Conservation (phyloP, 1,139 yeast genomes). For the Starmera stellimalicola region DNA sequence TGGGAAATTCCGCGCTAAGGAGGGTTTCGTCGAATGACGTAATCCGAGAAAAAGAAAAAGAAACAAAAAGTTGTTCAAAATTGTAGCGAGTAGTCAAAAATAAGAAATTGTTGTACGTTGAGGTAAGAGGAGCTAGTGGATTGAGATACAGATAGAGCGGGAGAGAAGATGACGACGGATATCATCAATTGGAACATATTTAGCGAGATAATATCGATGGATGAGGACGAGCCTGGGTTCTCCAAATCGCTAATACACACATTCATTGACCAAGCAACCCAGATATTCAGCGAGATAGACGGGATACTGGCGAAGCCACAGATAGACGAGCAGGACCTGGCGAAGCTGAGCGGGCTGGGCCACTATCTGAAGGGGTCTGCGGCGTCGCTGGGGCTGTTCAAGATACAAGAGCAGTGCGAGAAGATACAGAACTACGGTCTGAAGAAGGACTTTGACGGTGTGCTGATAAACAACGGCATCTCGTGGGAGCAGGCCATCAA, state of each 20-base stretch:
- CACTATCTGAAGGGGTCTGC: slow-evolving; percentile 95
- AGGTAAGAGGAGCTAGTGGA: too few species aligned
- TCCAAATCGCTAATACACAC: slow-evolving; percentile 68
- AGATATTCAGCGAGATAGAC: slow-evolving; percentile 68
- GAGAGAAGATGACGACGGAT: slow-evolving; percentile 25
- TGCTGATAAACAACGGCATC: slow-evolving; percentile 16
- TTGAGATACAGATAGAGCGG: background rate
- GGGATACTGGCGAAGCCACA: slow-evolving; percentile 55
- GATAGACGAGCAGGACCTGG: slow-evolving; percentile 33
- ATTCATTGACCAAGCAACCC: slow-evolving; percentile 81
- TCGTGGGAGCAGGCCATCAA: slow-evolving; percentile 21
- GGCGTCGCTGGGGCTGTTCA: slow-evolving; percentile 81
- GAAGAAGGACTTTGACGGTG: slow-evolving; percentile 30
- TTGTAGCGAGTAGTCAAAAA: too few species aligned
- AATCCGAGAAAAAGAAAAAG: too few species aligned
- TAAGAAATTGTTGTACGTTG: too few species aligned
- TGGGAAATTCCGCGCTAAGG: too few species aligned
- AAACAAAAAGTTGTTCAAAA: too few species aligned
- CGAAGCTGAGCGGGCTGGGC: slow-evolving; percentile 64
- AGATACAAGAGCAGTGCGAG: slow-evolving; percentile 82
- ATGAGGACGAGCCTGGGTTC: slow-evolving; percentile 79
- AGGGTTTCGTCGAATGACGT: too few species aligned
- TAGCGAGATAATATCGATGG: slow-evolving; percentile 86
- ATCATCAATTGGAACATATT: slow-evolving; percentile 85
- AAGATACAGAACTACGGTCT: slow-evolving; percentile 84